Conservation (phyloP, 768 basidiomycete species). For the Podaxis sp. region DNA sequence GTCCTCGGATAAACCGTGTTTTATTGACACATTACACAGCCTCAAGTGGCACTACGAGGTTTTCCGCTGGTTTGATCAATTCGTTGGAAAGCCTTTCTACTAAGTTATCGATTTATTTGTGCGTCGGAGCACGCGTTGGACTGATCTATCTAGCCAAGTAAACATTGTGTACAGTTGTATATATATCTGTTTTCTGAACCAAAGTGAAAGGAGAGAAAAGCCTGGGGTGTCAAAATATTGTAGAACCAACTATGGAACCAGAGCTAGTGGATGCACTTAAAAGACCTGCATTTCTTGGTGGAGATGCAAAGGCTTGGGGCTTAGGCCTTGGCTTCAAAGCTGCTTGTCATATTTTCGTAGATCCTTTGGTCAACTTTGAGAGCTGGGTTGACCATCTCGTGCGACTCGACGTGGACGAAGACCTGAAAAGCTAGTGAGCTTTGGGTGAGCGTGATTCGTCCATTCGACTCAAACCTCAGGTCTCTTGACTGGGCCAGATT, state of each 20-base stretch:
- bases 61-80: slow-evolving; percentile 84
- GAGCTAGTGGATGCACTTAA: too few relatives aligned
- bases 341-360: slow-evolving; percentile 9
- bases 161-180: not conserved
- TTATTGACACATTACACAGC: slow-evolving; percentile 34
- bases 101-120: not conserved
- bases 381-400: slow-evolving; percentile 19
- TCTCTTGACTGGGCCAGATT: not conserved
- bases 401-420: slow-evolving; percentile 27
- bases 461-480: not conserved
- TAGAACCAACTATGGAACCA: too few relatives aligned
- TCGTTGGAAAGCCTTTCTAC: slow-evolving; percentile 40
- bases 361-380: slow-evolving; percentile 14
- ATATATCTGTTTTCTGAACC: not conserved
- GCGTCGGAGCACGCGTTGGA: not conserved
- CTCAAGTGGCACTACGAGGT: slow-evolving; percentile 97
- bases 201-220: not conserved
- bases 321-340: slow-evolving; percentile 8
- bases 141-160: not conserved
- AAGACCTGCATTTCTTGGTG: not conserved
- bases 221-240: too few relatives aligned
- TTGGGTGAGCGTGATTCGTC: not conserved
- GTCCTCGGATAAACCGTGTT: not conserved
- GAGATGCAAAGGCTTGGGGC: not conserved
- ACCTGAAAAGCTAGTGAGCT: slow-evolving; percentile 7